Percentiles rank a stretch among this genome's conserved stretches.
Conservation (phyloP, 2,329 filamentous ascomycete species). For the Thelonectria blattea region DNA sequence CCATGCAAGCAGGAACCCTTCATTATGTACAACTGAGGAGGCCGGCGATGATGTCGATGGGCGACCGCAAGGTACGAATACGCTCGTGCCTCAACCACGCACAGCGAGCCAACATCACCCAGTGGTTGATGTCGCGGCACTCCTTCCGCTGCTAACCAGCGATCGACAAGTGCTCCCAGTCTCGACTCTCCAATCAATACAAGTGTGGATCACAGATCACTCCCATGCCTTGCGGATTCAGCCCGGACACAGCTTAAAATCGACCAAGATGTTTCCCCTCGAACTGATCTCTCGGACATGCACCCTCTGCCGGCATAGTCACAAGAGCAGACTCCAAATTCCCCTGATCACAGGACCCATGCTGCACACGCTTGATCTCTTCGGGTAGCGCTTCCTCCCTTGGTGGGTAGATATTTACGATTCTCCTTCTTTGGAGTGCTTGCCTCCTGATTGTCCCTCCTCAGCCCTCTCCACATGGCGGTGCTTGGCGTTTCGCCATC, state of each 20-base stretch:
- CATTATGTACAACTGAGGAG: neutral
- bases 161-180: neutral
- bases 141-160: neutral
- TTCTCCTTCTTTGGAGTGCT: neutral
- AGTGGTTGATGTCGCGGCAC: neutral
- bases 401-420: neutral
- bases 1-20: neutral
- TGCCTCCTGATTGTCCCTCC: neutral
- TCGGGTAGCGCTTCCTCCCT: neutral
- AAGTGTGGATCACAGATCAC: slow-evolving; percentile 1
- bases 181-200: neutral
- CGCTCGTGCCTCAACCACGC: too few relatives aligned
- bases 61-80: too few relatives aligned
- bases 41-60: neutral
- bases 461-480: neutral
- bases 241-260: neutral
- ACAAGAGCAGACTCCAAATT: neutral
- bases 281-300: neutral
- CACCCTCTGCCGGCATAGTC: neutral
- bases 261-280: neutral
- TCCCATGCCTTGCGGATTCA: neutral
- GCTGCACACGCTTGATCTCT: neutral
- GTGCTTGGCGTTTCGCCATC: neutral
- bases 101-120: neutral
- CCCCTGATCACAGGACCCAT: neutral